Base-by-base conservation (phyloP, 306 rosid species). In the Corylus heterophylla region DNA sequence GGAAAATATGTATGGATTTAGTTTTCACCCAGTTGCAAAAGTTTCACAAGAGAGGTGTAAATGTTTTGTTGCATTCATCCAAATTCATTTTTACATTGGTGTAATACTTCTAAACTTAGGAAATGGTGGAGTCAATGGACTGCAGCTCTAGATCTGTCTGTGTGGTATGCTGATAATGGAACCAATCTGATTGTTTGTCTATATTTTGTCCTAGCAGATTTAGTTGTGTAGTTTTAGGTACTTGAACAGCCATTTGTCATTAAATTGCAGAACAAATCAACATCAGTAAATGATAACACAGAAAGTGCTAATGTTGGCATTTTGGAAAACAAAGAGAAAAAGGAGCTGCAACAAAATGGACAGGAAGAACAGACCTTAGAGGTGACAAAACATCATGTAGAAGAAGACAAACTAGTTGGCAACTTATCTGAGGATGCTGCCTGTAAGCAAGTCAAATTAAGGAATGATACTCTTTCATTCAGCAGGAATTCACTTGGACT, bases 221-320 rank as follows among this genome's bases (percentile, higher is more conserved):
- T 78, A 48, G 49, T 71, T 82, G 7, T 59, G 69, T 52, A 76
- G 70, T 61, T 82, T 59, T 78, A 12, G 72, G 42, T 54, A 48
- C 75, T 76, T 74, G 82, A 71, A 79, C 81, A 83, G 31, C 64
- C 74, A 51, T 51, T 56, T 71, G 47, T 59, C 69, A 83, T 80
- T 85, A 62, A 82, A 83, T 85, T 85, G 82, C 97, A 89, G 98
- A 78, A 73, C 70, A 74, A 49, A 12, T 18, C 77, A 68, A 83
- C 87, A 83, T 83, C 79, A 35, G 77, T 16, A 13, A 78, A 55
- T 75, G 63, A 74, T 39, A 80, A 81, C 71, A 35, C 75, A 69
- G 74, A 76, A 68, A 84, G 84, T 74, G 45, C 74, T 69, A 61
- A 42, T 44, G 7, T 50, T 74, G 77, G 61, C 50, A 73, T 62